Evolutionary conservation across 2,329 filamentous ascomycete genomes (phyloP), one percentile per base, ranked within the genome.

Genomic region (Bipolaris victoriae): DNA sequence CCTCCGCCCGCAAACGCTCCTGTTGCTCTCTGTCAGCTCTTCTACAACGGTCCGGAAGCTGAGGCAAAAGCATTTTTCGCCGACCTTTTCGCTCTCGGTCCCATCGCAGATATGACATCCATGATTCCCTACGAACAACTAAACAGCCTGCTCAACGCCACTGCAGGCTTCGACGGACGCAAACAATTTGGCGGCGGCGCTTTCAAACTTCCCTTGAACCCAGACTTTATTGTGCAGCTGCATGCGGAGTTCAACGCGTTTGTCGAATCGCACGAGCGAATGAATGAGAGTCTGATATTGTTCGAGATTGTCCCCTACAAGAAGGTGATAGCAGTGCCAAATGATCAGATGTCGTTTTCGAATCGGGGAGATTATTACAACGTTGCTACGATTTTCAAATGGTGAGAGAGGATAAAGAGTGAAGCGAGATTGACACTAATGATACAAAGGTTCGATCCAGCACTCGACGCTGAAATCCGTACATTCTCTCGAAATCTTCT

Each of bases 171-270:
- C 46, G 79, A 78, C 1, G 76, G 75, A 6, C 67, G 77, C 33
- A 76, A 76, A 57, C 68, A 67, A 13, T 77, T 78, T 55, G 74
- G 73, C 51, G 76, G 75, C 15, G 72, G 70, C 0, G 72, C 71
- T 2, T 76, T 76, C 58, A 72, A 72, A 24, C 41, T 72, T 3
- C 77, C 77, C 0, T 52, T 79, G 1, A 53, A 63, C 18, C 26
- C 63, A 0, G 40, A 22, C 0, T 71, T 75, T 22, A 70, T 74
- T 3, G 47, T 63, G 31, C 43, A 52, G 5, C 49, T 76, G 15
- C 61, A 71, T 20, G 56, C 65, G 1, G 68, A 75, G 15, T 73
- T 73, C 26, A 52, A 59, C 6, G 61, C 55, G 1, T 73, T 76
- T 35, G 58, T 77, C 1, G 40, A 65, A 6, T 56, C 33, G 3